Evolutionary conservation across 2,329 filamentous ascomycete species (phyloP).

Genomic region (Cytospora chrysosperma): DNA sequence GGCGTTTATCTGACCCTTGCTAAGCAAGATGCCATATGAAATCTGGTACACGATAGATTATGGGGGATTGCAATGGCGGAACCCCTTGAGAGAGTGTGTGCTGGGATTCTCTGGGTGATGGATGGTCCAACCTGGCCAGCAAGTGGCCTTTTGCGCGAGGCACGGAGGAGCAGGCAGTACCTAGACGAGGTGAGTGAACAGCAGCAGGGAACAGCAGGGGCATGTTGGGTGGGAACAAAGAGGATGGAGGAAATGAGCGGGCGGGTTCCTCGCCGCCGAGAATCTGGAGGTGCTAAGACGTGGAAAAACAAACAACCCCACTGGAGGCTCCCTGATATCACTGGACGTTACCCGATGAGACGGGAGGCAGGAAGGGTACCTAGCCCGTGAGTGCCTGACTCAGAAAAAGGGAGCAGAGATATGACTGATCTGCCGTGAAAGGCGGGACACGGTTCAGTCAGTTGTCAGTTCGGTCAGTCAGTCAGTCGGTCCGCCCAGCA

Average conservation of each 20-base stretch:
- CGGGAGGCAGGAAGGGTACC: not conserved
- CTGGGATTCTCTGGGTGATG: not conserved
- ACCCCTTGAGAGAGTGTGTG: not conserved
- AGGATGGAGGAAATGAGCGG: not conserved
- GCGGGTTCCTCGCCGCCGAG: not conserved
- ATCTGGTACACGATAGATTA: not conserved
- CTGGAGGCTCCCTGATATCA: not conserved
- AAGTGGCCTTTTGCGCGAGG: slow-evolving; percentile 1
- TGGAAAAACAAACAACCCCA: not conserved
- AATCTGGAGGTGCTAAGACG: not conserved
- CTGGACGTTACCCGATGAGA: not conserved
- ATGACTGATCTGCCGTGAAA: not conserved
- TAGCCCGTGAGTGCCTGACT: not conserved
- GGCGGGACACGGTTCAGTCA: not conserved
- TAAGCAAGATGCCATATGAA: not conserved
- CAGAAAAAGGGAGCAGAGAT: not conserved
- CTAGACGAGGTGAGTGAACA: not conserved
- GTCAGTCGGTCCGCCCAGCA: too few species aligned
- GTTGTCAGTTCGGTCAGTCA: not conserved
- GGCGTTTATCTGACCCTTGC: not conserved
- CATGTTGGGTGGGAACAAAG: not conserved
- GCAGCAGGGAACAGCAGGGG: slow-evolving; percentile 5
- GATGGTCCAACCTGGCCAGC: not conserved
- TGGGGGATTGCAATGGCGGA: not conserved
- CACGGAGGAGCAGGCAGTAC: not conserved